Evolutionary conservation across 495 filamentous ascomycete species (phyloP), one percentile per base, ranked within the genome.

Genomic region (Trichocladium uniseriatum): DNA sequence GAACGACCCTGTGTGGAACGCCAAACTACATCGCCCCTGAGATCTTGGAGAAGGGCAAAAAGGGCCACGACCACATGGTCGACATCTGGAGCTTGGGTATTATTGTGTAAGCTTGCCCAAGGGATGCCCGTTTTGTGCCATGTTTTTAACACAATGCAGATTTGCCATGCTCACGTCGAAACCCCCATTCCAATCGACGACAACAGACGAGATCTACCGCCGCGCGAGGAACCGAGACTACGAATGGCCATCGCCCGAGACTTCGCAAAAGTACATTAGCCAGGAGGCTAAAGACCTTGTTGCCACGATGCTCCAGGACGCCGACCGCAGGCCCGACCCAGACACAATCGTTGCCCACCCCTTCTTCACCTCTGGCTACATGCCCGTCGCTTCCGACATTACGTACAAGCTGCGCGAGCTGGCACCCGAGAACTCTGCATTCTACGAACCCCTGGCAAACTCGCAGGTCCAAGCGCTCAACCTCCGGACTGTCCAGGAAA

Each of bases 1-100:
- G 94, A 57, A 94, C 82, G 32, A 99, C 94, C 0, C 74, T 99
- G 40, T 99, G 94, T 55, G 94, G 94, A 27, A 97, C 94, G 11
- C 94, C 94, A 2, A 97, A 97, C 64, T 99, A 99, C 66, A 94
- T 99, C 55, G 94, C 94, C 0, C 92, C 92, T 0, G 92, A 99
- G 59, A 90, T 99, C 48, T 72, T 96, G 27, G 82, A 86, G 56
- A 85, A 84, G 65, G 83, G 84, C 43, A 89, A 85, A 60, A 84
- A 84, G 42, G 90, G 90, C 0, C 90, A 96, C 60, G 89, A 89
- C 39, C 85, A 92, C 56, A 76, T 73, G 61, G 92, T 99, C 3
- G 92, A 99, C 60, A 84, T 97, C 51, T 99, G 92, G 92, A 94
- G 91, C 19, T 76, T 97, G 59, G 92, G 92, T 21, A 87, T 97